A percentile compares a stretch with the other conserved stretches of the same genome.
phyloP scores from a whole-genome alignment of 257 asterid species.

The Solanum lignicaule region DNA sequence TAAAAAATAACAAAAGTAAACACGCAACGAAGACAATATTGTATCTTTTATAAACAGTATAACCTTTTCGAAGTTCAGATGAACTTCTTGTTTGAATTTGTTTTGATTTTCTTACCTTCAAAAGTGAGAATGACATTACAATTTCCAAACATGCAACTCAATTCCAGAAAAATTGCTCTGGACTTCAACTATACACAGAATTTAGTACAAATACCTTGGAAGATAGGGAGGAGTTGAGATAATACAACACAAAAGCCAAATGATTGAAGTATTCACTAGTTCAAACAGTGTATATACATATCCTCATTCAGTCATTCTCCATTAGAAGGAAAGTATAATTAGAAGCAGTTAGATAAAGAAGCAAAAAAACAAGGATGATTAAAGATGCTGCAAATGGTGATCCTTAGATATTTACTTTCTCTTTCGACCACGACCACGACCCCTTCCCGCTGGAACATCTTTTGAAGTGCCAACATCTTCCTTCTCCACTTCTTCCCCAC shows the following conservation, averaged over 20 bases:
- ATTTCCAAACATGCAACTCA: background rate
- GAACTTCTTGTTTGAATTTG: background rate
- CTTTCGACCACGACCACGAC: constrained; percentile 58
- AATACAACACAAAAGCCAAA: background rate
- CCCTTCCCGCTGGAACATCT: constrained; percentile 29
- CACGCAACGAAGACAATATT: background rate
- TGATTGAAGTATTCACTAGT: background rate
- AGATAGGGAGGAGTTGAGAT: background rate
- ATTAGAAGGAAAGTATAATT: background rate
- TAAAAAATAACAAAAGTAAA: background rate
- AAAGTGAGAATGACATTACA: background rate
- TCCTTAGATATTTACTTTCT: constrained; percentile 28
- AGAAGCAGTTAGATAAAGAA: background rate
- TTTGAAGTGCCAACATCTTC: constrained; percentile 24
- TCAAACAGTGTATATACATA: background rate
- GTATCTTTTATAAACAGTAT: too few species aligned
- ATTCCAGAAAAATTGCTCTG: background rate
- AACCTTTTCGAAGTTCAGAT: background rate
- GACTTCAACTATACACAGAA: background rate
- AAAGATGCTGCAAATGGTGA: background rate
- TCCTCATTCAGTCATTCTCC: background rate
- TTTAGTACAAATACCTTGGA: background rate
- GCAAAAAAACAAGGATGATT: background rate
- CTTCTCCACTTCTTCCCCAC: constrained; percentile 32
- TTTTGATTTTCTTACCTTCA: background rate